A percentile compares a stretch with the other conserved stretches of the same genome.
Evolutionary conservation across 352 stramenopile genomes (phyloP).

Genomic region (Globisporangium recalcitrans): DNA sequence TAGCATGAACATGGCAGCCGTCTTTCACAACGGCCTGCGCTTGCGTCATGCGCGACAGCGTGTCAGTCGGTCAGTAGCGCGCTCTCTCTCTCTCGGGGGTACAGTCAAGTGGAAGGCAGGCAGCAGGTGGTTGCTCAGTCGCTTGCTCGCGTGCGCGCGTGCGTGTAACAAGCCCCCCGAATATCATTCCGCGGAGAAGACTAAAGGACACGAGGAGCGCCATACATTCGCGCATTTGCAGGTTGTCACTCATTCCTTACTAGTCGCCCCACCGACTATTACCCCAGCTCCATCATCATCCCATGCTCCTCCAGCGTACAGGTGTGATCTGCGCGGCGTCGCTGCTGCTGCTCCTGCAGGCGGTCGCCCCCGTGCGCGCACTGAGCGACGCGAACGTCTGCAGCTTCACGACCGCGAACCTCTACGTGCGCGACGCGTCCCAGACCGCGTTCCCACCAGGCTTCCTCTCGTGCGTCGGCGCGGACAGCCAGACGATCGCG

Average conservation of each 20-base stretch:
- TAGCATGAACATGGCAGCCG: not conserved
- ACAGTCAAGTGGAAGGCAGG: not conserved
- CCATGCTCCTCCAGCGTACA: not conserved
- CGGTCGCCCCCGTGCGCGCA: not conserved
- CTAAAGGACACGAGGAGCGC: not conserved
- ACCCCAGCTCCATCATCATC: not conserved
- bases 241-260: not conserved
- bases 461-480: conserved; percentile 28
- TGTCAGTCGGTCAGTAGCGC: conserved; percentile 1
- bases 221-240: not conserved
- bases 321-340: not conserved
- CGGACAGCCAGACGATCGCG: conserved; percentile 11
- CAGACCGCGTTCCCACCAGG: conserved; percentile 26
- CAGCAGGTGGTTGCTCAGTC: too few species aligned
- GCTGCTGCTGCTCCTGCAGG: conserved; percentile 8
- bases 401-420: conserved; percentile 6
- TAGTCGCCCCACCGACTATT: not conserved
- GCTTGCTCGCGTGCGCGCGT: not conserved
- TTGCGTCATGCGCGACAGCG: not conserved
- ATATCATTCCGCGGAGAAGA: not conserved
- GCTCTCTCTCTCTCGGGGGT: not conserved
- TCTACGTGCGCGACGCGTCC: conserved; percentile 30
- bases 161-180: not conserved
- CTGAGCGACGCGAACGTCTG: conserved; percentile 12
- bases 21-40: too few species aligned